A percentile compares a stretch with the other conserved stretches of the same genome.
phyloP scores from a whole-genome alignment of 495 filamentous ascomycete species.

The Clohesyomyces aquaticus region DNA sequence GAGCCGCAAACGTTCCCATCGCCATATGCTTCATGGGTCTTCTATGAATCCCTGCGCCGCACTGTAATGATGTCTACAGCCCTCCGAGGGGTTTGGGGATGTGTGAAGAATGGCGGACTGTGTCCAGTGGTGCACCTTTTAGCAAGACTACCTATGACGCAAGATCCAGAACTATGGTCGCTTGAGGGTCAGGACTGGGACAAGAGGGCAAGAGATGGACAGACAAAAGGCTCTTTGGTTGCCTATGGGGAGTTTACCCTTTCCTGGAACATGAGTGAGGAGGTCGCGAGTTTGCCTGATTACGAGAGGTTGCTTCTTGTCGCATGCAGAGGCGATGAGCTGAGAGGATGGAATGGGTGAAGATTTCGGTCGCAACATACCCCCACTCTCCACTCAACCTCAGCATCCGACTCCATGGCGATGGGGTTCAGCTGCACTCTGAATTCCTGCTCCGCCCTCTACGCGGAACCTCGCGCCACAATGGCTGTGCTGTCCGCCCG shows the following conservation, averaged over 20 bases:
- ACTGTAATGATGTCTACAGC: conserved; percentile 31
- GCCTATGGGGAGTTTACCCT: conserved; percentile 20
- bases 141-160: conserved; percentile 13
- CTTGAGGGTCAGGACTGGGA: conserved; percentile 13
- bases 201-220: neutral
- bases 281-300: neutral
- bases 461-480: too few relatives aligned
- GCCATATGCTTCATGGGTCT: conserved; percentile 17
- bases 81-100: conserved; percentile 26
- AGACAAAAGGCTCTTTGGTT: neutral
- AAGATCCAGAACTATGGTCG: conserved; percentile 15
- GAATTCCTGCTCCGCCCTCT: too few relatives aligned
- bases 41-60: conserved; percentile 35
- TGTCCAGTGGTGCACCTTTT: conserved; percentile 25
- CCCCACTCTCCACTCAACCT: neutral
- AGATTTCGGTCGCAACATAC: neutral
- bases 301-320: conserved; percentile 31
- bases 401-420: neutral
- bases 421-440: too few relatives aligned
- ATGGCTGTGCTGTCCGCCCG: too few relatives aligned
- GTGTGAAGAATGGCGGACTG: conserved; percentile 12
- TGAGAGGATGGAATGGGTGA: neutral
- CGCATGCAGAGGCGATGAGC: conserved; percentile 28
- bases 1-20: conserved; percentile 8
- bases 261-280: neutral